Percentiles rank a stretch among this genome's conserved stretches.
Evolutionary conservation across 352 stramenopile species (phyloP).

Genomic region (Elongisporangium prolatum): DNA sequence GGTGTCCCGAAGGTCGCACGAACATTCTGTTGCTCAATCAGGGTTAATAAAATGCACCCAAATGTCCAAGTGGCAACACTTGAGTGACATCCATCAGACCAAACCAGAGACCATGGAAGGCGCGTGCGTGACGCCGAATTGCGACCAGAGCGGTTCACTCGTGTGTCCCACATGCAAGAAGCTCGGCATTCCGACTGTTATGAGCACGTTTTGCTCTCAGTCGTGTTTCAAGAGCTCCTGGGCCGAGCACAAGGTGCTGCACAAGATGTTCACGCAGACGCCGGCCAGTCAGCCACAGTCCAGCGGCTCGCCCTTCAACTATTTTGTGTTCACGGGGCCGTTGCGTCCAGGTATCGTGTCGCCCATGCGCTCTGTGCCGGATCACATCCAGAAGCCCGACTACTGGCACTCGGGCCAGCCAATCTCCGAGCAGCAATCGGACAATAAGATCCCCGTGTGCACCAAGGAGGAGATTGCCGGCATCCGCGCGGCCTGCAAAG

Average conservation of each 20-base stretch:
- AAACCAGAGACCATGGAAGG: neutral
- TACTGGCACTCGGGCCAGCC: conserved; percentile 87
- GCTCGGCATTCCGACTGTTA: conserved; percentile 64
- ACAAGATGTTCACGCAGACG: conserved; percentile 88
- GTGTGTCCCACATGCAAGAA: conserved; percentile 86
- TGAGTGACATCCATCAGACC: neutral
- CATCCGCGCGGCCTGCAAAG: conserved; percentile 89
- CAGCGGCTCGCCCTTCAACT: conserved; percentile 38
- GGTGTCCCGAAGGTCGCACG: too few species aligned
- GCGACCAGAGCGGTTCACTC: conserved; percentile 59
- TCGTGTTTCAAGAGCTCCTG: conserved; percentile 94
- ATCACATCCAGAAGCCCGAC: conserved; percentile 82
- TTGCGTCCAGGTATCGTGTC: conserved; percentile 82
- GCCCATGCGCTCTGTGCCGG: conserved; percentile 67
- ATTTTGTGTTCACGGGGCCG: conserved; percentile 80
- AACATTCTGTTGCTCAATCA: too few species aligned
- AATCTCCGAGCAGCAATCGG: conserved; percentile 56
- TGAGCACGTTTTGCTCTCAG: conserved; percentile 86
- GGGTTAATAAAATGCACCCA: too few species aligned
- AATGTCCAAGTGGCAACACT: neutral
- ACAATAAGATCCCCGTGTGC: conserved; percentile 91
- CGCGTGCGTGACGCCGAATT: conserved; percentile 46
- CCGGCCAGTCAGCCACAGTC: conserved; percentile 23
- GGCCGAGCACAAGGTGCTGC: conserved; percentile 89
- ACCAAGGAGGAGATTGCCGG: conserved; percentile 90